Base-by-base conservation (phyloP, 208 protist species). In the Trypanosoma theileri region DNA sequence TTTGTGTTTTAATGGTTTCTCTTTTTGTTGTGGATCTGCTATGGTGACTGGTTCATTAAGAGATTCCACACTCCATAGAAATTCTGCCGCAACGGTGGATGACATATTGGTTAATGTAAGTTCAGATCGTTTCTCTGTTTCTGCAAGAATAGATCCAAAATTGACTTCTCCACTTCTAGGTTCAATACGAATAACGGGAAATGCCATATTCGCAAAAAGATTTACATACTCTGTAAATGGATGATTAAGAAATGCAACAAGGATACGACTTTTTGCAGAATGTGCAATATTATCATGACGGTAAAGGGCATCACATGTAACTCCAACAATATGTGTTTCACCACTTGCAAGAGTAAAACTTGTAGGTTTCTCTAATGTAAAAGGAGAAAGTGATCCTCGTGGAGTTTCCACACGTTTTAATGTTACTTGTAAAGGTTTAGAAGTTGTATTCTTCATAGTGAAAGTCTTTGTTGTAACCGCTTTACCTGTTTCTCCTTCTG, bases 131-230 rank as follows among this genome's bases (percentile, higher is more conserved):
- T 80, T 72, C 66, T 97, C 88, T 10, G 94, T 97, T 66, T 98
- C 86, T 54, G 88, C 86, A 53, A 99, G 69, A 53, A 98, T 83
- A 46, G 84, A 88, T 16, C 97, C 97, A 81, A 98, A 98, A 65
- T 98, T 91, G 48, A 98, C 26, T 24, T 41, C 26, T 22, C 41
- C 54, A 1, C 41, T 53, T 22, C 58, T 53, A 0, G 86, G 88
- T 31, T 88, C 82, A 42, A 98, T 65, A 26, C 46, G 58, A 12
- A 99, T 57, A 63, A 86, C 91, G 1, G 98, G 98, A 69, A 98
- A 98, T 55, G 61, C 59, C 51, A 98, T 74, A 16, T 79, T 69
- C 11, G 82, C 98, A 1, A 66, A 24, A 8, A 99, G 74, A n/a
- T 57, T 63, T 8, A 99, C 68, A 52, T 28, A 73, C 75, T 98